A percentile compares a stretch with the other conserved stretches of the same genome.
Conservation (phyloP, 1,284 basidiomycete species). For the Ustilago hordei region DNA sequence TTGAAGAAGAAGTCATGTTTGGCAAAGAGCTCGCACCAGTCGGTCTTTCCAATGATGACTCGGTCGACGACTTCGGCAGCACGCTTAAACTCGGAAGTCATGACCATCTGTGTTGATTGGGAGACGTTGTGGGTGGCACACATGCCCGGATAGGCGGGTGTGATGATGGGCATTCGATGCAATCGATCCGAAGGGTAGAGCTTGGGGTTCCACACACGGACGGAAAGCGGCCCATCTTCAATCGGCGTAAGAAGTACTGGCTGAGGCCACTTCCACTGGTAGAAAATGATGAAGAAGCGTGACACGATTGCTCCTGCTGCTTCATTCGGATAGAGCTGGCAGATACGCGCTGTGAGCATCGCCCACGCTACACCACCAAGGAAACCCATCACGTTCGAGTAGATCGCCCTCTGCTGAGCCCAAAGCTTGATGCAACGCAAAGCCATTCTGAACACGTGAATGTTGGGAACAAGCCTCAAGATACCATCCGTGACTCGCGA, state of each 20-base stretch:
- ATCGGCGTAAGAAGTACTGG: slow-evolving; percentile 92
- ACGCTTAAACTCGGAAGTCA: slow-evolving; percentile 95
- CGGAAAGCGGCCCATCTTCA: slow-evolving; percentile 90
- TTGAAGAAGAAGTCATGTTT: slow-evolving; percentile 97
- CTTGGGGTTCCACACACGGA: slow-evolving; percentile 98
- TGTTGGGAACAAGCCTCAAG: slow-evolving; percentile 91
- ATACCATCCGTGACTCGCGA: slow-evolving; percentile 97
- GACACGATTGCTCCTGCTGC: slow-evolving; percentile 94
- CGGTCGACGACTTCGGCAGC: slow-evolving; percentile 93
- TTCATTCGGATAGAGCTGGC: slow-evolving; percentile 96
- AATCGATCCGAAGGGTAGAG: slow-evolving; percentile 91
- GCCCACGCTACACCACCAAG: slow-evolving; percentile 99
- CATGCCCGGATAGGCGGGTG: slow-evolving; percentile 99
- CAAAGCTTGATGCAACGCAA: slow-evolving; percentile 96
- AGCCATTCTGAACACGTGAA: slow-evolving; percentile 91
- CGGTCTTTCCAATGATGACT: slow-evolving; percentile 84
- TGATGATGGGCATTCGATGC: slow-evolving; percentile 99
- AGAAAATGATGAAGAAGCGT: slow-evolving; percentile 95
- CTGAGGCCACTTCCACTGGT: slow-evolving; percentile 98
- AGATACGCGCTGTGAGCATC: slow-evolving; percentile 96
- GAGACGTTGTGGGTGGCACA: slow-evolving; percentile 99
- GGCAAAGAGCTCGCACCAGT: slow-evolving; percentile 83
- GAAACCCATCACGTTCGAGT: slow-evolving; percentile 98
- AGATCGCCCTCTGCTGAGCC: slow-evolving; percentile 96
- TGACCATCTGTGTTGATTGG: slow-evolving; percentile 92